Evolutionary conservation across 192 early-diverging fungal species (phyloP), one percentile per base, ranked within the genome.

Genomic region (Backusella liffmaniae): DNA sequence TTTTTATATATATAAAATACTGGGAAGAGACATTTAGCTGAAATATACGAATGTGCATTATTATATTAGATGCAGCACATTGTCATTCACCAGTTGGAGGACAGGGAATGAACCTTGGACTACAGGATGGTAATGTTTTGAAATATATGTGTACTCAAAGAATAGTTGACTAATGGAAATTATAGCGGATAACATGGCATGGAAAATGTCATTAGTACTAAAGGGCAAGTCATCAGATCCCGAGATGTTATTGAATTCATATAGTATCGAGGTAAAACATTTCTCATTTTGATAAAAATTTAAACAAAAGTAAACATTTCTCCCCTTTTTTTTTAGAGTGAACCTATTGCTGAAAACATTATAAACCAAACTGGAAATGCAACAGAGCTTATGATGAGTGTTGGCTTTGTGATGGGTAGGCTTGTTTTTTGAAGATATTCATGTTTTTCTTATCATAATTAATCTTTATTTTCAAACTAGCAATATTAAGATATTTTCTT

Each of bases 61-160:
- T 9, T 62, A n/a, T 56, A 69, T 29, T 73, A 77, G 82, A 83
- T 79, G 78, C 82, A 35, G 78, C 78, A 18, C 80, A 79, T 36
- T 82, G 80, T 59, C 80, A 82, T 46, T 82, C 77, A 1, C 83
- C 83, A 5, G 72, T 74, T 18, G 79, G 76, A n/a, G 80, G 75
- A 5, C 80, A 81, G 78, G 85, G 85, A 5, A 75, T 88, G 82
- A 84, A 84, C 59, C 62, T 78, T 1, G 87, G 85, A 2, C 39
- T 88, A 13, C 73, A 86, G 35, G 85, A 88, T 74, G 82, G 78
- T 82, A 46, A 53, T 15, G 23, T 56, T 39, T 42, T n/a, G 42
- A 53, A 53, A 36, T 56, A 8, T 39, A 41, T 37, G 7, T n/a
- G 3, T 62, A 39, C 36, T n/a, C 3, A 53, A 21, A 53, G 49